Conservation (phyloP, 768 basidiomycete genomes). For the Serendipita vermifera region DNA sequence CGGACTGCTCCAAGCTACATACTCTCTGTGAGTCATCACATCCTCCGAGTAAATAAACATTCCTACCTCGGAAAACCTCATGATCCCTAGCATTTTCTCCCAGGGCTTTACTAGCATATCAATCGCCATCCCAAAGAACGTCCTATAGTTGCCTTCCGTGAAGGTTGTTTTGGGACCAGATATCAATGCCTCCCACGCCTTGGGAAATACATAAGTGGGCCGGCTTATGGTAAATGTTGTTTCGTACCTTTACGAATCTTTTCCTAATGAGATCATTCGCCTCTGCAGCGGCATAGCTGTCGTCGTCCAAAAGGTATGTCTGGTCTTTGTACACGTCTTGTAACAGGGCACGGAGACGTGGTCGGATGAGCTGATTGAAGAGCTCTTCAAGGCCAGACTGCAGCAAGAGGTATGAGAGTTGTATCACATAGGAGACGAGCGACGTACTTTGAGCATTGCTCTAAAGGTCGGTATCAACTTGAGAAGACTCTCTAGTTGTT, state of each 20-base stretch:
- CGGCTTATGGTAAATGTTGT: neutral
- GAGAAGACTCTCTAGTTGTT: conserved; percentile 37
- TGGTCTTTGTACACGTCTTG: conserved; percentile 84
- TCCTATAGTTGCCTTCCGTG: conserved; percentile 76
- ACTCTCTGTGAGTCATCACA: too few species aligned
- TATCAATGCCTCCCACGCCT: conserved; percentile 66
- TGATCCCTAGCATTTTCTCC: conserved; percentile 73
- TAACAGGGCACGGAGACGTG: conserved; percentile 70
- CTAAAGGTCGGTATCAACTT: conserved; percentile 52
- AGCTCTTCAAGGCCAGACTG: conserved; percentile 83
- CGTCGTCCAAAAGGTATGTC: conserved; percentile 80
- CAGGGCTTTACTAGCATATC: conserved; percentile 87
- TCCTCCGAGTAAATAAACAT: too few species aligned
- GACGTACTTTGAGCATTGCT: conserved; percentile 53
- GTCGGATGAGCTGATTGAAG: conserved; percentile 88
- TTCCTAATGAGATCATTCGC: conserved; percentile 78
- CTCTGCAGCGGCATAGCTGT: conserved; percentile 68
- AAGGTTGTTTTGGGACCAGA: conserved; percentile 84
- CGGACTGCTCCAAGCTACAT: conserved; percentile 84
- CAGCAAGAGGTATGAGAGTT: neutral
- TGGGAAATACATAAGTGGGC: neutral
- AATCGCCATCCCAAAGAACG: conserved; percentile 73
- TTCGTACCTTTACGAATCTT: conserved; percentile 54
- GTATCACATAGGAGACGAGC: neutral
- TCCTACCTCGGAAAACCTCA: conserved; percentile 79